Base-by-base conservation (phyloP, 1,139 yeast genomes). In the Magnusiomyces suaveolens region DNA sequence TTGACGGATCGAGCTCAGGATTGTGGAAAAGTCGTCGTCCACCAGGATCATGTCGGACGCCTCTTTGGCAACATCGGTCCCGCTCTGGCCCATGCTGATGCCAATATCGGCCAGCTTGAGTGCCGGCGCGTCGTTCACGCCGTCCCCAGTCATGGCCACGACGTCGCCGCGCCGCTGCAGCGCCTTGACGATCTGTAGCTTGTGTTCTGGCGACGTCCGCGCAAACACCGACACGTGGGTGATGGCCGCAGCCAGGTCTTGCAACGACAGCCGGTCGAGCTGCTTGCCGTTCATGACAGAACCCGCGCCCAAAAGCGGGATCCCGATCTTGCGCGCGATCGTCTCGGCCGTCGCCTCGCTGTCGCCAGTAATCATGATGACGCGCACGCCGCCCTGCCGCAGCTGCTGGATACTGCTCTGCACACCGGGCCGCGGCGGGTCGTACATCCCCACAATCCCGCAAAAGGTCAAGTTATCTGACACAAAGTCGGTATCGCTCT, bases 91-190 rank as follows among this genome's bases (percentile, higher is more conserved):
- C 98, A 92, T 92, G 36, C 96, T 85, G 63, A 92, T 90, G 63
- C 98, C 98, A 63, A 92, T 94, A 70, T 92, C 96, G 1, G 98
- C 98, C 65, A 90, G 77, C 69, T 92, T 92, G 64, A 92, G 78
- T 3, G 98, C 97, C n/a, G 98, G 98, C 0, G 98, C 97, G 72
- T 92, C 98, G 68, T 92, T 92, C 29, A 92, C 98, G 71, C 98
- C 98, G 70, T 92, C 98, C 61, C 98, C 98, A 12, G 97, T 92
- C 98, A 92, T 92, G 46, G 97, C 98, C 51, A 92, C 98, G 59
- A 90, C 84, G 69, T 92, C 96, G 50, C 97, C 97, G 64, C 95
- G 80, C 66, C 82, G 78, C 70, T 92, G 97, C 62, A 92, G 77
- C 0, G 97, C 97, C 65, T 87, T 81, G 36, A 92, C 96, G 70